phyloP scores from a whole-genome alignment of 179 eudicot species.

The Pouteria campechiana region DNA sequence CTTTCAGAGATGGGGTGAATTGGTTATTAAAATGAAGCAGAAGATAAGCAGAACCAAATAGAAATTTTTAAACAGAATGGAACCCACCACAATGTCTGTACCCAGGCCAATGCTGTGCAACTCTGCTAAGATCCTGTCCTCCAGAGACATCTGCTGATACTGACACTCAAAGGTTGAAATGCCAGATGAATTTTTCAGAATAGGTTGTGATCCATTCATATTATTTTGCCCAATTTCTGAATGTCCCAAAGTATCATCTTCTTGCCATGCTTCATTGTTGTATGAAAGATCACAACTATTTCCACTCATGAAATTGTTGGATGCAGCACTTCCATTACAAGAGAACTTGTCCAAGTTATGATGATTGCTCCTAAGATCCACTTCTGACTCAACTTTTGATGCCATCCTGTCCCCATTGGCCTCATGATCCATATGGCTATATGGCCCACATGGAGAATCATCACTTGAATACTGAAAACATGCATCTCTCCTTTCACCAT shows the following conservation, averaged over 20 bases:
- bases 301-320: too few species aligned
- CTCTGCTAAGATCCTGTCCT: constrained; percentile 67
- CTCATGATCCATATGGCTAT: constrained; percentile 6
- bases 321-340: constrained; percentile 44
- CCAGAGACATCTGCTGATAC: constrained; percentile 54
- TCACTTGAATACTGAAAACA: constrained; percentile 25
- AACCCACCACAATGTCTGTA: constrained; percentile 71
- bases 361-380: too few species aligned
- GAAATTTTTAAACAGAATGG: too few species aligned
- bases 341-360: constrained; percentile 26
- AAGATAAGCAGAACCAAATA: background rate
- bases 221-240: constrained; percentile 33
- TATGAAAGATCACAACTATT: constrained; percentile 17
- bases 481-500: constrained; percentile 15
- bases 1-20: too few species aligned
- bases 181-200: constrained; percentile 20
- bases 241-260: constrained; percentile 23
- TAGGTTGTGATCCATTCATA: constrained; percentile 24
- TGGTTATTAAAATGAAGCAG: background rate
- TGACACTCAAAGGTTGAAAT: constrained; percentile 38
- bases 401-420: constrained; percentile 10
- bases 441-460: constrained; percentile 12
- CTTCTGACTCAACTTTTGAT: constrained; percentile 10
- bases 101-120: constrained; percentile 75
- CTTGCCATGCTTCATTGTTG: constrained; percentile 35